A percentile compares a stretch with the other conserved stretches of the same genome.
These are phyloP conservation scores for Neltuma alba DNA, from an alignment of 306 rosid genomes.

Conservation along the genomic window DNA sequence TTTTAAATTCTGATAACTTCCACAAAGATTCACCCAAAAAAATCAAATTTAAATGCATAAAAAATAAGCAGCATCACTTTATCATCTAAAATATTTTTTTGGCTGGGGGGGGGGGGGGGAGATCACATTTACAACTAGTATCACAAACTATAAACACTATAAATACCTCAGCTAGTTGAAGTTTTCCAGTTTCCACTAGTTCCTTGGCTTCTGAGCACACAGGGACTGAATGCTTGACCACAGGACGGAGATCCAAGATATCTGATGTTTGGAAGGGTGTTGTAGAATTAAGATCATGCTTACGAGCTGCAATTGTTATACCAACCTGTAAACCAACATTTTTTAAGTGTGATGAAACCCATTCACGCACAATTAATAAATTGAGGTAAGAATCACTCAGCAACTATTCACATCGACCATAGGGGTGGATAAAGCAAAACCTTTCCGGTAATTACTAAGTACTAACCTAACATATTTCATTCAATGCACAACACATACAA, in stretches of 20 bases:
- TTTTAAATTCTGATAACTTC: not conserved
- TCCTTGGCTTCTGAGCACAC: slow-evolving; percentile 95
- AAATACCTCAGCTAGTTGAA: slow-evolving; percentile 93
- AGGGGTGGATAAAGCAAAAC: not conserved
- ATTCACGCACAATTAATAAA: not conserved
- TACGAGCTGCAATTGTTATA: slow-evolving; percentile 80
- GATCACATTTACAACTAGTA: not conserved
- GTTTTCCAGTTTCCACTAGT: slow-evolving; percentile 94
- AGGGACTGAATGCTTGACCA: slow-evolving; percentile 95
- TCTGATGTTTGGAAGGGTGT: slow-evolving; percentile 86
- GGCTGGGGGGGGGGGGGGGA: no score
- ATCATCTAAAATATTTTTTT: not conserved
- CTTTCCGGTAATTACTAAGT: slow-evolving; percentile 6
- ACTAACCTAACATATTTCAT: not conserved
- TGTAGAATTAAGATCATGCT: slow-evolving; percentile 70
- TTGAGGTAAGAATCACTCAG: not conserved
- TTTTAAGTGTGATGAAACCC: slow-evolving; percentile 3
- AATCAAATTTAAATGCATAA: not conserved
- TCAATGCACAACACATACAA: slow-evolving; percentile 1
- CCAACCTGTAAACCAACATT: slow-evolving; percentile 68
- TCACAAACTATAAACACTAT: not conserved
- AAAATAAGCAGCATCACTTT: not conserved
- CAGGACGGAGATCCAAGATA: slow-evolving; percentile 85
- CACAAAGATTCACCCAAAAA: slow-evolving; percentile 7
- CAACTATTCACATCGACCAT: not conserved